Base-by-base conservation (phyloP, 2,329 filamentous ascomycete genomes). In the Aureobasidium sp. region DNA sequence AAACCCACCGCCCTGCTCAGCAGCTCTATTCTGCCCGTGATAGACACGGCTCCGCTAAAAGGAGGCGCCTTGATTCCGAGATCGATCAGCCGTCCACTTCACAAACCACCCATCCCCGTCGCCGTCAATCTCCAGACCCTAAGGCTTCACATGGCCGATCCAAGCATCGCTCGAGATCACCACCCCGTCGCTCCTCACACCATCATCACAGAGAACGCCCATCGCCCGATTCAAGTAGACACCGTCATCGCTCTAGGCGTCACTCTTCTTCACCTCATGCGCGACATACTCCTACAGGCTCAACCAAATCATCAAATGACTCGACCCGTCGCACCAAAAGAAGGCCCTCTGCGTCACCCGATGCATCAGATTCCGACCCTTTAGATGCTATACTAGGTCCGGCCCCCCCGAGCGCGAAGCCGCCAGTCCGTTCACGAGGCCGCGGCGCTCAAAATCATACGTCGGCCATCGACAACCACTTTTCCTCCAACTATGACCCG, bases 361-460 rank as follows among this genome's bases (percentile, higher is more conserved):
- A 55, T 30, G 61, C 54, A n/a, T 68, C 64, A 2, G 70, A 71
- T 34, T 90, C 86, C 0, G 88, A 94, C 64, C 84, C 87, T 1
- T 71, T 90, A 3, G 84, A 90, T 54, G 81, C 85, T 3, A 72
- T 91, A 17, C 83, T 95, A 29, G 89, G 89, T 0, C 89, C 89
- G 17, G 68, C 73, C 1, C 82, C 79, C 7, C 82, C 83, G 24
- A 76, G 76, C 17, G 70, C 69, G 3, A 59, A 64, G 30, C 62
- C 65, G 27, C 57, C 45, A 17, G 64, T 81, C 27, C 77, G 71
- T 51, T 71, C 75, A n/a, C 83, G 87, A 24, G 89, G 89, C 8
- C 81, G 89, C 34, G 89, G 89, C 32, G 80, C 80, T 12, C 74
- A 80, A 34, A 72, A 64, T 38, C 6, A 30, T 29, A 72, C 77